Conservation (phyloP, 441 rosid species). For the Syzygium syzygioides region DNA sequence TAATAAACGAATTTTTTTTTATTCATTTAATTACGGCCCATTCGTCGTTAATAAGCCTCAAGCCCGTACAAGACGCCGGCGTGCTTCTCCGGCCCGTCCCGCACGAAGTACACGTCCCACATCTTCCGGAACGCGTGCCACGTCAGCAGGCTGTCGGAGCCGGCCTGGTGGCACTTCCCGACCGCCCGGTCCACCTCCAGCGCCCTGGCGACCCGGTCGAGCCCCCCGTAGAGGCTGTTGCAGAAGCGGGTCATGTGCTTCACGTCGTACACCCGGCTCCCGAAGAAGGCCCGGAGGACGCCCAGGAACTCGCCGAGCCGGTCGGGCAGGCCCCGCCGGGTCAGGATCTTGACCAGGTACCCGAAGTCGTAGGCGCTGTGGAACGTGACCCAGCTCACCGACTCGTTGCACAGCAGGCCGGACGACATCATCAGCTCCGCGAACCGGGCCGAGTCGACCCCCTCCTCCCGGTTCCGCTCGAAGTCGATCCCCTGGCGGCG, state of each 20-base stretch:
- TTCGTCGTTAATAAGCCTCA: background rate
- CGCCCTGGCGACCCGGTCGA: conserved; percentile 9
- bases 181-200: conserved; percentile 15
- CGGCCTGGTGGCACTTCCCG: conserved; percentile 20
- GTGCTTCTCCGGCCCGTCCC: conserved; percentile 6
- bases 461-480: conserved; percentile 8
- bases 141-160: conserved; percentile 20
- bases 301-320: conserved; percentile 5
- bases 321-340: conserved; percentile 3
- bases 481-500: conserved; percentile 17
- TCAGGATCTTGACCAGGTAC: conserved; percentile 18
- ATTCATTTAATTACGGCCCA: background rate
- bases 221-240: conserved; percentile 13
- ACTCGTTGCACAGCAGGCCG: conserved; percentile 6
- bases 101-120: conserved; percentile 6
- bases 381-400: conserved; percentile 18
- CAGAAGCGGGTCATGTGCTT: conserved; percentile 18
- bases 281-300: conserved; percentile 6
- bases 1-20: background rate
- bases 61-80: conserved; percentile 16
- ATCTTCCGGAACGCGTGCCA: conserved; percentile 16
- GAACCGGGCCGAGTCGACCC: conserved; percentile 6
- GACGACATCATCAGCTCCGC: conserved; percentile 6
- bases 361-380: conserved; percentile 22
- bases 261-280: conserved; percentile 14